Conservation (phyloP, 2,329 filamentous ascomycete genomes). For the Cyanodermella asteris region DNA sequence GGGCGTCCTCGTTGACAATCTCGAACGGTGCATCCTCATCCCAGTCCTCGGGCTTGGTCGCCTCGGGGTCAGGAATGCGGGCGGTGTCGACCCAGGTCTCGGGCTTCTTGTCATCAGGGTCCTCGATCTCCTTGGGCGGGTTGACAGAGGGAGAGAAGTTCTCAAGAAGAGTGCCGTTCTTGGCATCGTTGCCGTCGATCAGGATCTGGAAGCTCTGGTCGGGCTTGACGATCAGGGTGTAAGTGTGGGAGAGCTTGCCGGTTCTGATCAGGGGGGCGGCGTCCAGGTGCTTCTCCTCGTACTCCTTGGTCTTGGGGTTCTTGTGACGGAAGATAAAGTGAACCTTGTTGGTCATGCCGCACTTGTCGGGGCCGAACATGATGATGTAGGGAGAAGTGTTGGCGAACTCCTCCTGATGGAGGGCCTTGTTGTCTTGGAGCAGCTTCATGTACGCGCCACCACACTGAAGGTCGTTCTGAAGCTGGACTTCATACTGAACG, state of each 20-base stretch:
- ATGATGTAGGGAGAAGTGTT: slow-evolving; percentile 95
- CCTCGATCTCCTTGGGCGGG: slow-evolving; percentile 84
- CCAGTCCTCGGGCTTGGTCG: slow-evolving; percentile 95
- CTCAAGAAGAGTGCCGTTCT: slow-evolving; percentile 78
- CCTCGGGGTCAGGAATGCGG: slow-evolving; percentile 76
- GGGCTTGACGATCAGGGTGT: slow-evolving; percentile 88
- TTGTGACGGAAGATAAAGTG: slow-evolving; percentile 99
- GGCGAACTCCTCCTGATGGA: slow-evolving; percentile 93
- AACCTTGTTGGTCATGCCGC: slow-evolving; percentile 92
- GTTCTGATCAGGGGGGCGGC: slow-evolving; percentile 68
- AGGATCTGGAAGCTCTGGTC: slow-evolving; percentile 90
- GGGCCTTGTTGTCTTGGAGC: slow-evolving; percentile 87
- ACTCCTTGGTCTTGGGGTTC: slow-evolving; percentile 99
- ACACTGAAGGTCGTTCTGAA: slow-evolving; percentile 94
- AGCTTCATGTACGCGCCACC: slow-evolving; percentile 99
- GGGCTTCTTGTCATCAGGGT: slow-evolving; percentile 81
- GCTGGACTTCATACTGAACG: slow-evolving; percentile 98
- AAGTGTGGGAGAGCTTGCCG: slow-evolving; percentile 78
- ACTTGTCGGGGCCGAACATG: slow-evolving; percentile 99
- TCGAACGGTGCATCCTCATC: slow-evolving; percentile 95
- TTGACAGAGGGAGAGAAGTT: slow-evolving; percentile 90
- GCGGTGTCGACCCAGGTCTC: slow-evolving; percentile 88
- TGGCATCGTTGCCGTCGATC: slow-evolving; percentile 73
- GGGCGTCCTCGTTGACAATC: slow-evolving; percentile 82
- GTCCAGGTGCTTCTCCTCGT: slow-evolving; percentile 97